A percentile compares a stretch with the other conserved stretches of the same genome.
Evolutionary conservation across 805 yeast genomes (phyloP).

Genomic region (Ogataea methanolica): DNA sequence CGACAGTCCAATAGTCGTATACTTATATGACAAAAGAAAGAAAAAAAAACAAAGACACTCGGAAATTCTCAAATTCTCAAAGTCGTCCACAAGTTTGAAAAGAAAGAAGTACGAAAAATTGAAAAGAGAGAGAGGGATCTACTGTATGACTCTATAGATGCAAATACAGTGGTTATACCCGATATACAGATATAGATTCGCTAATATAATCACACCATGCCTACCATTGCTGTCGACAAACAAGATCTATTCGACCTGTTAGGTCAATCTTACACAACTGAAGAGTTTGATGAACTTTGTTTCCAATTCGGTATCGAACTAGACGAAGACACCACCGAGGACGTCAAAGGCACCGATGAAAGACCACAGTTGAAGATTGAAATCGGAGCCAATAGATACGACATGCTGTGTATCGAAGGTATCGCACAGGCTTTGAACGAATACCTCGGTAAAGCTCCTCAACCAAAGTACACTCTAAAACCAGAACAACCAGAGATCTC

Average conservation of each 20-base stretch:
- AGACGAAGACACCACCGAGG: conserved; percentile 93
- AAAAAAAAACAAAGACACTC: too few relatives aligned
- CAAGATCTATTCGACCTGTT: conserved; percentile 82
- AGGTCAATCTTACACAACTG: conserved; percentile 65
- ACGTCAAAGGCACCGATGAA: conserved; percentile 64
- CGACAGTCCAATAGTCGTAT: too few relatives aligned
- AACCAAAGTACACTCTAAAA: conserved; percentile 64
- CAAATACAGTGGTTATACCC: too few relatives aligned
- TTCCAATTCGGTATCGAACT: conserved; percentile 96
- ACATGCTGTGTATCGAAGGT: conserved; percentile 97
- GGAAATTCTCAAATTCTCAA: too few relatives aligned
- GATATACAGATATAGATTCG: neutral
- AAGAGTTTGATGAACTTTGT: conserved; percentile 95
- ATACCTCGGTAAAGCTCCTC: conserved; percentile 63
- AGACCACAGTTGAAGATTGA: conserved; percentile 97
- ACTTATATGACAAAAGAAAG: too few relatives aligned
- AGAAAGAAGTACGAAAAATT: too few relatives aligned
- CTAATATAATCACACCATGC: conserved; percentile 51
- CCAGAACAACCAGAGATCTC: conserved; percentile 57
- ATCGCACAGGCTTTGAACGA: conserved; percentile 92
- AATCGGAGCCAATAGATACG: conserved; percentile 97
- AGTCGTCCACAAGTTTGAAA: neutral
- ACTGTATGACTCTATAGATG: too few relatives aligned
- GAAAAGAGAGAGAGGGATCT: too few relatives aligned
- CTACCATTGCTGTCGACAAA: conserved; percentile 94